phyloP scores from a whole-genome alignment of 352 stramenopile genomes.

The Blastocystis hominis region DNA sequence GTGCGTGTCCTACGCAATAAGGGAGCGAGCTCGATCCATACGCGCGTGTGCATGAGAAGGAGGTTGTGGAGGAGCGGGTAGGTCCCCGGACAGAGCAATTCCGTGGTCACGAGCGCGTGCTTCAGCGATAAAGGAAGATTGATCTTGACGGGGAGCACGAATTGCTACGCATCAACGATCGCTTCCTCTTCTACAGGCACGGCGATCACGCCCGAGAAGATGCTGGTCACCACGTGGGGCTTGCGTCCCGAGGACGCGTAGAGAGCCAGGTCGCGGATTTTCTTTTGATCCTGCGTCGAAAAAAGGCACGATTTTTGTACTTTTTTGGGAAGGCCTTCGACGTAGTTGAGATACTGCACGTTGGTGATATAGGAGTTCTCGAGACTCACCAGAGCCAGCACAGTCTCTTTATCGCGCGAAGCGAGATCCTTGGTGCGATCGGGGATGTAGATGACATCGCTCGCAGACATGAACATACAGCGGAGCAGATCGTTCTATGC shows the following conservation, averaged over 20 bases:
- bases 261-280: slow-evolving; percentile 6
- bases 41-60: slow-evolving; percentile 32
- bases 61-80: slow-evolving; percentile 38
- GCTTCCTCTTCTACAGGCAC: neutral
- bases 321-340: neutral
- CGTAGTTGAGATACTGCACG: slow-evolving; percentile 5
- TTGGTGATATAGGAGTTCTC: slow-evolving; percentile 45
- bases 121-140: slow-evolving; percentile 18
- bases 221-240: neutral
- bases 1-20: neutral
- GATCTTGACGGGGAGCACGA: neutral
- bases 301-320: neutral
- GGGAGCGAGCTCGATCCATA: neutral
- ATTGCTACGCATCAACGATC: neutral
- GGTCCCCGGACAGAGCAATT: slow-evolving; percentile 20
- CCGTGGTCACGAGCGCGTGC: slow-evolving; percentile 12
- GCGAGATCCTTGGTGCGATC: slow-evolving; percentile 2
- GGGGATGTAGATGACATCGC: slow-evolving; percentile 30
- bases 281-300: neutral
- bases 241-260: neutral
- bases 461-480: slow-evolving; percentile 37
- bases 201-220: slow-evolving; percentile 24
- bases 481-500: slow-evolving; percentile 28
- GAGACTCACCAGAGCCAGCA: slow-evolving; percentile 19
- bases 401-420: slow-evolving; percentile 11